phyloP scores from a whole-genome alignment of 768 basidiomycete genomes.

The Dictyophora rubrovolvata region DNA sequence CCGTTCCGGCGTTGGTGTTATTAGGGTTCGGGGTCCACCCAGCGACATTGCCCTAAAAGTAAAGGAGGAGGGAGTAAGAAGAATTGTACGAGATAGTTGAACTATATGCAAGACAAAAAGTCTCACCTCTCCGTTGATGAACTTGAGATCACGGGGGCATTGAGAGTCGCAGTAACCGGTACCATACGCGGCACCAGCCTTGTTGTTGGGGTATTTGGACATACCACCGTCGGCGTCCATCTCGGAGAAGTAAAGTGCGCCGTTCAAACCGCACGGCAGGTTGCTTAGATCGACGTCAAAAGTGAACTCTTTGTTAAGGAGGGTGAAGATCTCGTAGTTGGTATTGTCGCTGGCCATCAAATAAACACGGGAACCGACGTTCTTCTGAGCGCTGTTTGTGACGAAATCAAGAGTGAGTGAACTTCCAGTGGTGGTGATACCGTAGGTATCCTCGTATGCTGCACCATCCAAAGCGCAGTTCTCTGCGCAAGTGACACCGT shows the following conservation, averaged over 20 bases:
- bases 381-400: conserved; percentile 17
- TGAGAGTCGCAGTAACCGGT: conserved; percentile 60
- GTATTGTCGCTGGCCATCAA: conserved; percentile 33
- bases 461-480: conserved; percentile 23
- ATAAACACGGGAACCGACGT: conserved; percentile 33
- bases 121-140: conserved; percentile 44
- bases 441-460: conserved; percentile 24
- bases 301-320: conserved; percentile 45
- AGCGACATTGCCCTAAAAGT: conserved; percentile 33
- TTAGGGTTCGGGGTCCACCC: conserved; percentile 30
- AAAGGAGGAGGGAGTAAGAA: background rate
- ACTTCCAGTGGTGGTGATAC: conserved; percentile 24
- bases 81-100: too few relatives aligned
- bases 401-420: conserved; percentile 24
- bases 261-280: conserved; percentile 50
- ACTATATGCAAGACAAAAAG: too few relatives aligned
- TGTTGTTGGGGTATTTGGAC: conserved; percentile 38
- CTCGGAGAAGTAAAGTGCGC: conserved; percentile 47
- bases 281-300: conserved; percentile 51
- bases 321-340: conserved; percentile 38
- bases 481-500: conserved; percentile 34
- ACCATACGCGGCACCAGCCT: conserved; percentile 49
- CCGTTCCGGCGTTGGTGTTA: conserved; percentile 37
- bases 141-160: conserved; percentile 49
- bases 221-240: conserved; percentile 51